Percentiles rank a stretch among this genome's conserved stretches.
phyloP scores from a whole-genome alignment of 1,139 yeast genomes.

The Yamadazyma oceani region DNA sequence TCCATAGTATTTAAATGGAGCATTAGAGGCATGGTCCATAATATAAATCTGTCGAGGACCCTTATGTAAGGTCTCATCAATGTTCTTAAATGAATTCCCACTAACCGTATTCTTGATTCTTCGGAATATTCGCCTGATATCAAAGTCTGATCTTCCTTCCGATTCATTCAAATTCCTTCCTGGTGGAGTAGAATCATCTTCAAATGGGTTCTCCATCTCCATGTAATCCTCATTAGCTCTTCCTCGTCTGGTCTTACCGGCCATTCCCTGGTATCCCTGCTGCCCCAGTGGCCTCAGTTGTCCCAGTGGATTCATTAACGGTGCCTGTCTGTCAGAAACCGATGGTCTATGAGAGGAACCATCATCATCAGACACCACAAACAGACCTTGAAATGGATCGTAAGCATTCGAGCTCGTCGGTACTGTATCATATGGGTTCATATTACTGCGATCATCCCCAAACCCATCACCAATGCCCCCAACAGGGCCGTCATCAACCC shows the following conservation, averaged over 20 bases:
- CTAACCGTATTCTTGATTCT: slow-evolving; percentile 11
- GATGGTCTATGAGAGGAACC: neutral
- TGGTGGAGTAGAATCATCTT: slow-evolving; percentile 21
- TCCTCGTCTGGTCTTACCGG: neutral
- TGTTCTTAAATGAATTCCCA: slow-evolving; percentile 10
- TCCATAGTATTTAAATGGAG: slow-evolving; percentile 60
- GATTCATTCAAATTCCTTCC: slow-evolving; percentile 10
- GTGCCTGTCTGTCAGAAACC: too few relatives aligned
- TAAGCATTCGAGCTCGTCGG: slow-evolving; percentile 8
- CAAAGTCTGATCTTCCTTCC: slow-evolving; percentile 12
- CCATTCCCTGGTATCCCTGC: too few relatives aligned
- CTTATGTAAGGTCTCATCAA: slow-evolving; percentile 8
- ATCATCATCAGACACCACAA: slow-evolving; percentile 1
- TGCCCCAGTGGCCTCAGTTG: too few relatives aligned
- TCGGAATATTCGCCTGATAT: slow-evolving; percentile 15
- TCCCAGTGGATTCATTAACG: too few relatives aligned
- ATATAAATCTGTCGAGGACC: slow-evolving; percentile 70
- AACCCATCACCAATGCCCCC: neutral
- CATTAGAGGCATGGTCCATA: slow-evolving; percentile 59
- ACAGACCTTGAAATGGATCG: slow-evolving; percentile 18
- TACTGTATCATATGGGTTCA: slow-evolving; percentile 13
- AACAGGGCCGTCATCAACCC: neutral
- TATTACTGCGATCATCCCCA: neutral
- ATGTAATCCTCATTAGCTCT: slow-evolving; percentile 13
- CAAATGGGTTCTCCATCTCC: slow-evolving; percentile 33